Base-by-base conservation (phyloP, 257 asterid genomes). In the Ehretia macrophylla region DNA sequence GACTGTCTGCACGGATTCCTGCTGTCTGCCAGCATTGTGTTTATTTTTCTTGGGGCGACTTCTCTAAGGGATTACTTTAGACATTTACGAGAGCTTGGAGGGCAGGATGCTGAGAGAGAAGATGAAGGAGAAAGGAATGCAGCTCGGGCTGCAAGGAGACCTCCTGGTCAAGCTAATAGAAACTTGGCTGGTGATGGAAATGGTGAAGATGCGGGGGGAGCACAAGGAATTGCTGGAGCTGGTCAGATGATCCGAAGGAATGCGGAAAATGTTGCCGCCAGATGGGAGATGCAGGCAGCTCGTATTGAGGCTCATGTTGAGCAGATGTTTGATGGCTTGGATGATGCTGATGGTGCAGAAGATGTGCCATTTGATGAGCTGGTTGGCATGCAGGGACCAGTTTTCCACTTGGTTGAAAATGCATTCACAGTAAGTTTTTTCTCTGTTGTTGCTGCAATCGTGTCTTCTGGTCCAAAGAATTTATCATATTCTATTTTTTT, bases 381-480 rank as follows among this genome's bases (percentile, higher is more conserved):
- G 73, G 97, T 93, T 64, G 99, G 99, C 77, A 89, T 93, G 99
- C 96, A 86, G 83, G 99, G 99, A 39, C 99, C 99, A 51, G 92
- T 93, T 35, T 93, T 93, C 68, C 99, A 89, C 79, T 79, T 93
- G 68, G 94, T 89, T 68, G 99, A 93, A 76, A 89, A 86, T 68
- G 96, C 97, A 42, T 87, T 91, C 76, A 91, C 96, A 4, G 98
- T 91, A 68, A 71, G 98, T 74, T 56, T 55, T 45, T 59, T 57
- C 42, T 67, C 11, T 52, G 38, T 22, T 13, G 32, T 21, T 51
- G 14, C 17, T 63, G 38, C 17, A 32, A 1, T 16, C 6, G 4
- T 27, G 35, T 6, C 35, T 27, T 27, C 35, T 27, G 6, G 4
- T 27, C 35, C 35, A 1, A 6, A 27, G 35, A 27, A 1, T 27